These are phyloP conservation scores for Nyssa sinensis DNA, from an alignment of 148 eudicot species.

Conservation along the genomic window DNA sequence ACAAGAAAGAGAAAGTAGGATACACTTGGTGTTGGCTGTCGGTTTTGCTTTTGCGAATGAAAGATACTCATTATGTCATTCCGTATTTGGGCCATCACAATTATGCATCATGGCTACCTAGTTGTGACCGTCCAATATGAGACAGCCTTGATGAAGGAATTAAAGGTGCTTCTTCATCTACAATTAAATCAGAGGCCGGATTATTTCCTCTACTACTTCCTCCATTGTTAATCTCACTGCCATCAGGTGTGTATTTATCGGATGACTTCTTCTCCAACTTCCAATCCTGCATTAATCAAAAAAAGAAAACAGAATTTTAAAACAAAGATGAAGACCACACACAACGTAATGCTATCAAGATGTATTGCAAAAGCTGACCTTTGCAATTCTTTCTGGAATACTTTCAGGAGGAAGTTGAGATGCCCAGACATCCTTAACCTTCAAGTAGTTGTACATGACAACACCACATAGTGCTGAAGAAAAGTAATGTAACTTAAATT, in stretches of 20 bases:
- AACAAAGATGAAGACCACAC: conserved; percentile 1
- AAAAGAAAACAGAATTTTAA: background rate
- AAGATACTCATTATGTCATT: background rate
- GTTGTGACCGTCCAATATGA: conserved; percentile 38
- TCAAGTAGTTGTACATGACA: conserved; percentile 45
- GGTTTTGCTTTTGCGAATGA: background rate
- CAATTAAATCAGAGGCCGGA: conserved; percentile 15
- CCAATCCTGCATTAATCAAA: conserved; percentile 26
- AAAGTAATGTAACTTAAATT: background rate
- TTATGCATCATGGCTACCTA: conserved; percentile 15
- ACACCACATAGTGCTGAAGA: conserved; percentile 46
- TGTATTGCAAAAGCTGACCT: conserved; percentile 22
- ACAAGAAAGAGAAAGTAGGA: background rate
- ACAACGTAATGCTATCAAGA: background rate
- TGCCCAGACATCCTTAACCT: conserved; percentile 43
- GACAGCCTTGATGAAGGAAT: conserved; percentile 39
- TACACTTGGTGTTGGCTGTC: background rate
- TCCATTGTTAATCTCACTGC: conserved; percentile 13
- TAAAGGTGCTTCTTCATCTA: conserved; percentile 41
- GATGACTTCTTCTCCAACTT: conserved; percentile 49
- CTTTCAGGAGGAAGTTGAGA: conserved; percentile 34
- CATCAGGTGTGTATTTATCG: conserved; percentile 27
- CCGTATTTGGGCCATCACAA: background rate
- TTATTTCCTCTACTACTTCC: conserved; percentile 19
- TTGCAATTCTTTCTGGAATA: conserved; percentile 35